A percentile compares a stretch with the other conserved stretches of the same genome.
Conservation (phyloP, 192 early-diverging fungal genomes). For the Linderina pennispora region DNA sequence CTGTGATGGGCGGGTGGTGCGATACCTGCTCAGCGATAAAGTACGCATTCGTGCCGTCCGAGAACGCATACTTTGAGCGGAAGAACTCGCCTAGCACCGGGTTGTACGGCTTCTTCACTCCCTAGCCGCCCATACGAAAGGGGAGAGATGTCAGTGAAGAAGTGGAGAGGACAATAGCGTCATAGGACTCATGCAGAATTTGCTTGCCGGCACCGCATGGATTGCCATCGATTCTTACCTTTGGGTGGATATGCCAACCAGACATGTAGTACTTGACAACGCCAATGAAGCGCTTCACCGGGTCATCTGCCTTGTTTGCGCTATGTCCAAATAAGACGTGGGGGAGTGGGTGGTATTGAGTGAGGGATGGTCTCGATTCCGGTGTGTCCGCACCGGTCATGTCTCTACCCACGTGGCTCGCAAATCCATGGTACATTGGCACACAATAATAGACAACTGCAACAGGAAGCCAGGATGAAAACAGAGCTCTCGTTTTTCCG, state of each 20-base stretch:
- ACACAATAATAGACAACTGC: too few species aligned
- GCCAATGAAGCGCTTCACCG: slow-evolving; percentile 69
- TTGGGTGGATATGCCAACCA: slow-evolving; percentile 90
- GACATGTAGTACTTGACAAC: slow-evolving; percentile 83
- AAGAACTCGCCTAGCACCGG: slow-evolving; percentile 91
- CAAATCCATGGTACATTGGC: too few species aligned
- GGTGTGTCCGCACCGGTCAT: too few species aligned
- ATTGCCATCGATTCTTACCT: slow-evolving; percentile 55
- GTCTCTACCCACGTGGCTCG: too few species aligned
- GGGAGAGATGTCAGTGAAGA: not conserved
- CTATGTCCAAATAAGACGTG: slow-evolving; percentile 40
- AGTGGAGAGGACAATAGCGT: too few species aligned
- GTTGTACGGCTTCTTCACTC: slow-evolving; percentile 94
- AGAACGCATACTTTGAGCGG: slow-evolving; percentile 72
- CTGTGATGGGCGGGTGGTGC: slow-evolving; percentile 90
- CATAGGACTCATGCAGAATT: too few species aligned
- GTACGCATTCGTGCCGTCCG: slow-evolving; percentile 62
- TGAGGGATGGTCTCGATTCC: too few species aligned
- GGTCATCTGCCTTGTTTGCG: slow-evolving; percentile 59
- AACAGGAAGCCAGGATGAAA: too few species aligned
- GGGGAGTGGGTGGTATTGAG: not conserved
- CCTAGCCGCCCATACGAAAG: slow-evolving; percentile 31
- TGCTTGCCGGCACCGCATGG: too few species aligned
- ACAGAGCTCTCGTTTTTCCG: too few species aligned
- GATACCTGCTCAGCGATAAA: slow-evolving; percentile 90